These are phyloP conservation scores for Prunus yedoensis DNA, from an alignment of 331 rosid genomes.

Conservation along the genomic window DNA sequence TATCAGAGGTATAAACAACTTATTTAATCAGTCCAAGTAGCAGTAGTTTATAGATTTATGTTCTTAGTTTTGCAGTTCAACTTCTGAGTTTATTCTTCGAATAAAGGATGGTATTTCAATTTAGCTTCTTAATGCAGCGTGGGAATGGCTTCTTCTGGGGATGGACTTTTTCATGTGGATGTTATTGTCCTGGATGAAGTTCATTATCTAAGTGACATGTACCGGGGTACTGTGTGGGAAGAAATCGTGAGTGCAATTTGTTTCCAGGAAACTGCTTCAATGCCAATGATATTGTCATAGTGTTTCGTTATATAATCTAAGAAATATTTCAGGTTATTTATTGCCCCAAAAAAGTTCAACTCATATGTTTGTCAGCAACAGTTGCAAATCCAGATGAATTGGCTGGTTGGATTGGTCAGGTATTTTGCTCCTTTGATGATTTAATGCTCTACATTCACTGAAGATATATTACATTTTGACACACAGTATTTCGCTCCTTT, in stretches of 20 bases:
- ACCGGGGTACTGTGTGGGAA: constrained; percentile 97
- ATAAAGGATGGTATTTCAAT: background rate
- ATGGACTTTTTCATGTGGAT: constrained; percentile 82
- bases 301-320: constrained; percentile 13
- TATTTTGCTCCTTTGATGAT: constrained; percentile 25
- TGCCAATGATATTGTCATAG: background rate
- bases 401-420: constrained; percentile 99
- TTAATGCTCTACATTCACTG: background rate
- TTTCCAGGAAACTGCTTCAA: background rate
- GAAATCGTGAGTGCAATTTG: constrained; percentile 61
- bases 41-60: background rate
- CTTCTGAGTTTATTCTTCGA: background rate
- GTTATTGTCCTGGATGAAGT: constrained; percentile 96
- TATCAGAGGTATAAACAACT: constrained; percentile 66
- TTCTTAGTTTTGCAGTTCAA: background rate
- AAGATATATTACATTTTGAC: background rate
- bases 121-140: constrained; percentile 56
- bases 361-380: constrained; percentile 84
- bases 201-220: constrained; percentile 95
- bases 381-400: constrained; percentile 93
- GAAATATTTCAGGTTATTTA: constrained; percentile 71
- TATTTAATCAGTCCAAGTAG: background rate
- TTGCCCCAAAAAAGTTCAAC: constrained; percentile 84
- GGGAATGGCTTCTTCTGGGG: constrained; percentile 74
- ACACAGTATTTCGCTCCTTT: constrained; percentile 21